phyloP scores from a whole-genome alignment of 2,329 filamentous ascomycete genomes.

The Fusarium odoratissimum region DNA sequence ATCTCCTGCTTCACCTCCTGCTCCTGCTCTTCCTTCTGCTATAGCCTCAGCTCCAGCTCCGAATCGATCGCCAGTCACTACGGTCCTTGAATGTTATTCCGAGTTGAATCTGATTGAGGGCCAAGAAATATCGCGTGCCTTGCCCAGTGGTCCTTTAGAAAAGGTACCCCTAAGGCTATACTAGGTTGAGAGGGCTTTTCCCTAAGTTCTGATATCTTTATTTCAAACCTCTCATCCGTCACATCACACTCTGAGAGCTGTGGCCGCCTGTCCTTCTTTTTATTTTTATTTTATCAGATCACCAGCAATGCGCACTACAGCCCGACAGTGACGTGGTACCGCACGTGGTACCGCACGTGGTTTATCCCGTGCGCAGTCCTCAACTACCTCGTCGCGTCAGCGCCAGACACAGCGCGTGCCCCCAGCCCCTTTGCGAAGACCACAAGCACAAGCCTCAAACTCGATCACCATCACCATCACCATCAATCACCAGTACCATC shows the following conservation, averaged over 20 bases:
- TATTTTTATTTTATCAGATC: too few relatives aligned
- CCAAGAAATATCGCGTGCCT: fast-evolving
- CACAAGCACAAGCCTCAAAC: too few relatives aligned
- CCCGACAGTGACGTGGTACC: not conserved
- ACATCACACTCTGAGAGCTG: not conserved
- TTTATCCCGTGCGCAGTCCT: too few relatives aligned
- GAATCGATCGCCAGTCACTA: not conserved
- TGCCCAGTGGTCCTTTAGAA: fast-evolving
- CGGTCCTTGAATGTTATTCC: not conserved
- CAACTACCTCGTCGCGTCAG: too few relatives aligned
- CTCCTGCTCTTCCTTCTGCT: not conserved
- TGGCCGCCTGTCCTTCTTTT: too few relatives aligned
- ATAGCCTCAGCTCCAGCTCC: not conserved
- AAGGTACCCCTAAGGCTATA: fast-evolving
- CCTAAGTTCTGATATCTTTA: not conserved
- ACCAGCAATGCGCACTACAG: too few relatives aligned
- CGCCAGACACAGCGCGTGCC: too few relatives aligned
- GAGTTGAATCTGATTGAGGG: too few relatives aligned
- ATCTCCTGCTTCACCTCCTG: not conserved
- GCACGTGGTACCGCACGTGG: not conserved
- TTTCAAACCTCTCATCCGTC: fast-evolving
- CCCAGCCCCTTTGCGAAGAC: too few relatives aligned
- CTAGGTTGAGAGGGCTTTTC: not conserved
- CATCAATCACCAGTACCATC: too few relatives aligned
- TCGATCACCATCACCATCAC: too few relatives aligned